These are phyloP conservation scores for Tilletia horrida DNA, from an alignment of 1,284 basidiomycete species.

Conservation along the genomic window DNA sequence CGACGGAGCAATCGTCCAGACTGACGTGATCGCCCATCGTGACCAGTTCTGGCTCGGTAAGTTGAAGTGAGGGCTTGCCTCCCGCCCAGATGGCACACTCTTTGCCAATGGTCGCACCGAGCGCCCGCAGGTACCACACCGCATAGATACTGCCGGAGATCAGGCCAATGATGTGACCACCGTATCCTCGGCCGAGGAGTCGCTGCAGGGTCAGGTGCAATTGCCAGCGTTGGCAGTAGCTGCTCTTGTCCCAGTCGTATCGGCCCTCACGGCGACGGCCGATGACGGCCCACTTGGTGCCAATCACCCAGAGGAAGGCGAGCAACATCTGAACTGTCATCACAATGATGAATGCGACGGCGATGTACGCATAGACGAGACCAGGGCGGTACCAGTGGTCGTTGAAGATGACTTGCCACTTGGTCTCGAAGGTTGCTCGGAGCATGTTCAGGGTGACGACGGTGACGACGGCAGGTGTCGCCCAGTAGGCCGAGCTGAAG, in stretches of 20 bases:
- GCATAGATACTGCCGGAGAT: slow-evolving; percentile 48
- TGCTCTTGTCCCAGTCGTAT: slow-evolving; percentile 55
- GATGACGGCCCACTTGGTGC: slow-evolving; percentile 53
- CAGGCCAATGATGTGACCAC: slow-evolving; percentile 50
- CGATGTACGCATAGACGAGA: slow-evolving; percentile 48
- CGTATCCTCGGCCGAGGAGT: slow-evolving; percentile 47
- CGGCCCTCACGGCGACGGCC: slow-evolving; percentile 53
- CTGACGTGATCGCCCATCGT: slow-evolving; percentile 52
- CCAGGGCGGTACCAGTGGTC: slow-evolving; percentile 55
- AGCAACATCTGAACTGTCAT: slow-evolving; percentile 44
- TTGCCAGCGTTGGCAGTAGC: slow-evolving; percentile 55
- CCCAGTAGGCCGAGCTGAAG: slow-evolving; percentile 53
- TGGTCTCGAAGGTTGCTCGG: slow-evolving; percentile 36
- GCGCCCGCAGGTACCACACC: slow-evolving; percentile 51
- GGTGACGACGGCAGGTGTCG: slow-evolving; percentile 48
- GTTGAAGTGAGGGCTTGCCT: slow-evolving; percentile 52
- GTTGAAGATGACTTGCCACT: slow-evolving; percentile 35
- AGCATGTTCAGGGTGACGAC: slow-evolving; percentile 48
- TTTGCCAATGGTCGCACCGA: slow-evolving; percentile 50
- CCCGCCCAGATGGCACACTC: slow-evolving; percentile 54
- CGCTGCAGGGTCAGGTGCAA: slow-evolving; percentile 50
- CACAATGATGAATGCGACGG: slow-evolving; percentile 48
- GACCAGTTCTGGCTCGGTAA: slow-evolving; percentile 54
- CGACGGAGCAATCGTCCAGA: slow-evolving; percentile 53
- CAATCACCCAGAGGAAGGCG: slow-evolving; percentile 49